These are phyloP conservation scores for Pseudogymnoascus sp. DNA, from an alignment of 2,329 filamentous ascomycete species.

Conservation along the genomic window DNA sequence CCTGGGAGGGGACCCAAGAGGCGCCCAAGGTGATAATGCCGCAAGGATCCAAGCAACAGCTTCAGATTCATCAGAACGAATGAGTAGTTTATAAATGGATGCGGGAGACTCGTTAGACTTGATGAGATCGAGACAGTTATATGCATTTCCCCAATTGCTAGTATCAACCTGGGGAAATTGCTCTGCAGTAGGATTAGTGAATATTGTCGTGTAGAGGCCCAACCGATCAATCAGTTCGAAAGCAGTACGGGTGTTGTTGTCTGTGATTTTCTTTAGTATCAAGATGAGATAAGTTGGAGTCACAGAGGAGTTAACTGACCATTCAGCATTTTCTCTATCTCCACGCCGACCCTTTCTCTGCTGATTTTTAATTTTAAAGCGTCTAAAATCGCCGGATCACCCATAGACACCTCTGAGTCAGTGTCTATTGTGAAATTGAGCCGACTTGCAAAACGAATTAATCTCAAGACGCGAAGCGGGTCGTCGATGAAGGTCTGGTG, in stretches of 20 bases:
- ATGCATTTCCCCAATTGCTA: constrained; percentile 52
- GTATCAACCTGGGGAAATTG: constrained; percentile 48
- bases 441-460: constrained; percentile 85
- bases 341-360: constrained; percentile 76
- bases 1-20: constrained; percentile 30
- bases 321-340: constrained; percentile 85
- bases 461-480: constrained; percentile 73
- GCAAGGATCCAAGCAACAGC: constrained; percentile 71
- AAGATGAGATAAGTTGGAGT: constrained; percentile 15
- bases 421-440: constrained; percentile 71
- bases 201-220: constrained; percentile 62
- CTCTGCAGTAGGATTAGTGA: constrained; percentile 55
- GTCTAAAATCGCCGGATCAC: constrained; percentile 63
- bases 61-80: constrained; percentile 54
- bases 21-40: constrained; percentile 65
- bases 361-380: constrained; percentile 85
- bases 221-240: constrained; percentile 59
- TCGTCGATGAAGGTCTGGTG: constrained; percentile 93
- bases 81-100: constrained; percentile 44
- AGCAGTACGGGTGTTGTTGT: constrained; percentile 50
- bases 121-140: constrained; percentile 52
- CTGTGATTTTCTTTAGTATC: constrained; percentile 26
- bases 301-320: constrained; percentile 36
- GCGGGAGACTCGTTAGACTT: constrained; percentile 34
- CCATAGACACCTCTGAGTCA: constrained; percentile 64